phyloP scores from a whole-genome alignment of 2,329 filamentous ascomycete species.

The Cephalotrichum gorgonifer region DNA sequence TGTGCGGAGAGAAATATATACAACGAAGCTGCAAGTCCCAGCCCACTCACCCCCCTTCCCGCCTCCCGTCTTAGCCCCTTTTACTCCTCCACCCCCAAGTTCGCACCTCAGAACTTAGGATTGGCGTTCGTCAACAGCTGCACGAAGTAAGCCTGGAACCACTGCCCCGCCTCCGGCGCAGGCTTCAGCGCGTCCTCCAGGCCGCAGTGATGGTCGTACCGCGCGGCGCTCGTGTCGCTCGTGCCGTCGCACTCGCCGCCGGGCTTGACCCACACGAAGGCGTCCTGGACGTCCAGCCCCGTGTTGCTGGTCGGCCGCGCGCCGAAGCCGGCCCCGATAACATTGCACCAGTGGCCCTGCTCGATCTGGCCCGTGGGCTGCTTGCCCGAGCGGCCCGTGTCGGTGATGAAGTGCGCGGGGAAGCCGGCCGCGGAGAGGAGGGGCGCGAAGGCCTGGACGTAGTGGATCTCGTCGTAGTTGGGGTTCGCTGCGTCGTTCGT shows the following conservation, averaged over 20 bases:
- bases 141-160: constrained; percentile 21
- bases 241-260: constrained; percentile 41
- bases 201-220: constrained; percentile 27
- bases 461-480: constrained; percentile 26
- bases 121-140: constrained; percentile 13
- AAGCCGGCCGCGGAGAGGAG: constrained; percentile 25
- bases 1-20: no score
- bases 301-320: constrained; percentile 44
- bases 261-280: constrained; percentile 59
- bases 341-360: constrained; percentile 5
- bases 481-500: background rate
- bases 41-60: no score
- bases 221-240: constrained; percentile 20
- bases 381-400: constrained; percentile 26
- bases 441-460: constrained; percentile 27
- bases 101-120: no score
- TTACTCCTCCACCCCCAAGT: no score
- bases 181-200: constrained; percentile 31
- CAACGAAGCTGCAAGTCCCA: no score
- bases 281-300: constrained; percentile 43
- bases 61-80: no score
- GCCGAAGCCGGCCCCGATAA: constrained; percentile 46
- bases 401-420: constrained; percentile 28
- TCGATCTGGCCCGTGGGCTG: background rate
- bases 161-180: constrained; percentile 40